These are phyloP conservation scores for Metschnikowia anglica DNA, from an alignment of 805 yeast species.

Conservation along the genomic window DNA sequence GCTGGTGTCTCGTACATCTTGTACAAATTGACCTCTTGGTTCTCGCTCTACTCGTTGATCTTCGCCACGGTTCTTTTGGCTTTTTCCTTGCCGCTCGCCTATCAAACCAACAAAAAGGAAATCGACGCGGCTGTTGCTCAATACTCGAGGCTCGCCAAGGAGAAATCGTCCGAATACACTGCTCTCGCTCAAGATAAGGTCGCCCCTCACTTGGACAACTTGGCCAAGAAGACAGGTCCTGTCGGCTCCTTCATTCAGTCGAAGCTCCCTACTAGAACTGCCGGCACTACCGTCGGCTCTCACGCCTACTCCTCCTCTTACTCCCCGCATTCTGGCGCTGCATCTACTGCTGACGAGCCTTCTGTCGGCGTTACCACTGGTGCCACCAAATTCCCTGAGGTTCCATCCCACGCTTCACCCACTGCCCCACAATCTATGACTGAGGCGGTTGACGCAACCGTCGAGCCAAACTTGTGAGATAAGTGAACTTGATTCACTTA, in stretches of 20 bases:
- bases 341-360: conserved; percentile 16
- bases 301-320: conserved; percentile 19
- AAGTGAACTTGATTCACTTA: too few relatives aligned
- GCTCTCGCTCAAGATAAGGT: conserved; percentile 41
- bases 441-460: conserved; percentile 11
- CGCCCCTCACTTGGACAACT: conserved; percentile 58
- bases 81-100: conserved; percentile 75
- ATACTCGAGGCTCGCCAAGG: conserved; percentile 45
- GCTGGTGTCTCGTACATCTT: conserved; percentile 64
- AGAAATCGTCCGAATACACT: conserved; percentile 47
- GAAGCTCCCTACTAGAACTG: conserved; percentile 65
- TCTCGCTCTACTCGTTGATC: conserved; percentile 68
- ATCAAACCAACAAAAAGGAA: conserved; percentile 71
- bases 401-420: conserved; percentile 27
- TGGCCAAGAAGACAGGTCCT: conserved; percentile 64
- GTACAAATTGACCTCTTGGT: conserved; percentile 71
- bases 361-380: conserved; percentile 34
- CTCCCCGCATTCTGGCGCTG: conserved; percentile 11
- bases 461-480: conserved; percentile 14
- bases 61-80: conserved; percentile 56
- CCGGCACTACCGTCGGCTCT: conserved; percentile 62
- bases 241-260: conserved; percentile 58
- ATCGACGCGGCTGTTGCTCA: conserved; percentile 63
- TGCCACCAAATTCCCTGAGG: conserved; percentile 43
- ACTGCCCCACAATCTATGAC: conserved; percentile 7